A percentile compares a stretch with the other conserved stretches of the same genome.
Conservation (phyloP, 352 stramenopile genomes). For the Pythium vanterpoolii region DNA sequence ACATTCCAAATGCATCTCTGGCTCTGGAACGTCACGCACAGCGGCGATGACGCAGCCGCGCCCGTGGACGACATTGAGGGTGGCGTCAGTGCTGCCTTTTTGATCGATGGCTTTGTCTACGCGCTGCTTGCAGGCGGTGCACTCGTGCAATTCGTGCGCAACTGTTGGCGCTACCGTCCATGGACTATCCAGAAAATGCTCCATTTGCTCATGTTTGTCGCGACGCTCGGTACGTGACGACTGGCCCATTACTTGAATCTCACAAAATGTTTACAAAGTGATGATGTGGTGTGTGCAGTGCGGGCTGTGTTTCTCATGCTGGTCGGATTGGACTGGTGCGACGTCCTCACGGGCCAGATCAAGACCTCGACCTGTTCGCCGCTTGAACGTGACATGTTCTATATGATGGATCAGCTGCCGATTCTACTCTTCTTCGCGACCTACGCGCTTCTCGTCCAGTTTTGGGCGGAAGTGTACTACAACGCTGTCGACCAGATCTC, state of each 20-base stretch:
- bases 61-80: constrained; percentile 37
- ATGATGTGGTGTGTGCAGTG: constrained; percentile 24
- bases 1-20: constrained; percentile 10
- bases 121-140: constrained; percentile 53
- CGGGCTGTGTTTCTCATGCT: constrained; percentile 69
- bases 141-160: constrained; percentile 73
- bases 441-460: constrained; percentile 82
- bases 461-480: constrained; percentile 89
- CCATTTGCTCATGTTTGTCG: constrained; percentile 79
- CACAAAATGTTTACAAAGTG: background rate
- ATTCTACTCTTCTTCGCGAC: constrained; percentile 82
- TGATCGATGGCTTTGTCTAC: constrained; percentile 66
- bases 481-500: constrained; percentile 77
- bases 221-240: constrained; percentile 45
- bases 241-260: background rate
- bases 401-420: constrained; percentile 79
- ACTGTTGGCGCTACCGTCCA: constrained; percentile 76
- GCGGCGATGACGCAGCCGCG: constrained; percentile 11
- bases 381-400: constrained; percentile 77
- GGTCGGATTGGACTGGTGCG: constrained; percentile 79
- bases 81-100: constrained; percentile 60
- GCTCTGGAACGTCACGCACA: constrained; percentile 19
- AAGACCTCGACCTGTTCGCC: constrained; percentile 49
- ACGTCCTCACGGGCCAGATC: constrained; percentile 68
- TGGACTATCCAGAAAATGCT: constrained; percentile 90